These are phyloP conservation scores for Cyathus olla DNA, from an alignment of 1,284 basidiomycete genomes.

Conservation along the genomic window DNA sequence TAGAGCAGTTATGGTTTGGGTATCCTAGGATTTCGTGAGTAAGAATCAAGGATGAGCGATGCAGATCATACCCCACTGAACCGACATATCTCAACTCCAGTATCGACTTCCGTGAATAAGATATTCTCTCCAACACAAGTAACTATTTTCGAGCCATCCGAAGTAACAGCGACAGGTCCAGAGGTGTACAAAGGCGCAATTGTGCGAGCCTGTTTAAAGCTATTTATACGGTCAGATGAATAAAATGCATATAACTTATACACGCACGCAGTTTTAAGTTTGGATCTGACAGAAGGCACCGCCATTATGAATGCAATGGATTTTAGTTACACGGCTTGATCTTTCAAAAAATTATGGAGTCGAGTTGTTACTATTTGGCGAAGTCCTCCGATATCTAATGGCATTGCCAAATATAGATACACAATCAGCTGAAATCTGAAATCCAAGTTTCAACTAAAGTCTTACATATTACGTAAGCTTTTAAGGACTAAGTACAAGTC, in stretches of 20 bases:
- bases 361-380: neutral
- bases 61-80: conserved; percentile 79
- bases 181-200: conserved; percentile 89
- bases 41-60: conserved; percentile 8
- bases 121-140: conserved; percentile 92
- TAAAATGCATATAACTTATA: neutral
- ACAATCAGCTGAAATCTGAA: too few relatives aligned
- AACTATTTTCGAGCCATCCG: conserved; percentile 85
- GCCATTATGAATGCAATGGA: conserved; percentile 33
- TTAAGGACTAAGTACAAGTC: too few relatives aligned
- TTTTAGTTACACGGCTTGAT: too few relatives aligned
- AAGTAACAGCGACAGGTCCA: conserved; percentile 86
- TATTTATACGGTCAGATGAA: conserved; percentile 35
- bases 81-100: conserved; percentile 81
- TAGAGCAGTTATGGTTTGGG: conserved; percentile 71
- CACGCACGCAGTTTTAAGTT: conserved; percentile 72
- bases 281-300: conserved; percentile 46
- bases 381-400: neutral
- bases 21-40: conserved; percentile 57
- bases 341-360: neutral
- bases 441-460: too few relatives aligned
- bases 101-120: conserved; percentile 83
- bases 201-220: conserved; percentile 79
- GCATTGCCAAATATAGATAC: neutral
- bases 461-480: too few relatives aligned